Evolutionary conservation across 495 filamentous ascomycete genomes (phyloP).

Genomic region (Daldinia concentrica): DNA sequence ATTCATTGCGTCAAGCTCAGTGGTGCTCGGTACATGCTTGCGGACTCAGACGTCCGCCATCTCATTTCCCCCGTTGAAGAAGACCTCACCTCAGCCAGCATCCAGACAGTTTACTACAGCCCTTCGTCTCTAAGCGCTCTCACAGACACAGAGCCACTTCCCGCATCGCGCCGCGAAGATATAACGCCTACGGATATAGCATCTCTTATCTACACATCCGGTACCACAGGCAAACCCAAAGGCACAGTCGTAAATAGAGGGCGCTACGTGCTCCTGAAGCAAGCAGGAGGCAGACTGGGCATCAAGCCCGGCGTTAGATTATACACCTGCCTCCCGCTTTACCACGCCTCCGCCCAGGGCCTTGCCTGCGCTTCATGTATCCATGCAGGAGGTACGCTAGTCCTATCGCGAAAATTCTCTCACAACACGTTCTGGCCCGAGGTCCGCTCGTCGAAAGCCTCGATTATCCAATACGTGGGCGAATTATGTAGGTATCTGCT

Average conservation of each 20-base stretch:
- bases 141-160: slow-evolving; percentile 35
- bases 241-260: slow-evolving; percentile 48
- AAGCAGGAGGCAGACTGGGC: slow-evolving; percentile 18
- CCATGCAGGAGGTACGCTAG: slow-evolving; percentile 65
- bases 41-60: slow-evolving; percentile 43
- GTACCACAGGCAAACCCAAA: slow-evolving; percentile 65
- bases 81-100: slow-evolving; percentile 37
- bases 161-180: slow-evolving; percentile 27
- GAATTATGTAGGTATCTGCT: slow-evolving; percentile 82
- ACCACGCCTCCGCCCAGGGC: slow-evolving; percentile 75
- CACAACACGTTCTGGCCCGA: slow-evolving; percentile 78
- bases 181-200: slow-evolving; percentile 20
- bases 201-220: slow-evolving; percentile 45
- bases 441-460: slow-evolving; percentile 71
- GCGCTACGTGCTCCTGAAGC: slow-evolving; percentile 33
- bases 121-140: slow-evolving; percentile 22
- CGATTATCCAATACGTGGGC: slow-evolving; percentile 79
- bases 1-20: slow-evolving; percentile 50
- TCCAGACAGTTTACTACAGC: slow-evolving; percentile 45
- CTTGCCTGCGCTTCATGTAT: slow-evolving; percentile 63
- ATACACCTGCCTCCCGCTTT: slow-evolving; percentile 82
- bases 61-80: slow-evolving; percentile 45
- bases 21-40: slow-evolving; percentile 45
- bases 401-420: slow-evolving; percentile 74
- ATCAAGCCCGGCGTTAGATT: slow-evolving; percentile 59